A percentile compares a stretch with the other conserved stretches of the same genome.
These are phyloP conservation scores for Podaxis pistillaris DNA, from an alignment of 768 basidiomycete genomes.

Conservation along the genomic window DNA sequence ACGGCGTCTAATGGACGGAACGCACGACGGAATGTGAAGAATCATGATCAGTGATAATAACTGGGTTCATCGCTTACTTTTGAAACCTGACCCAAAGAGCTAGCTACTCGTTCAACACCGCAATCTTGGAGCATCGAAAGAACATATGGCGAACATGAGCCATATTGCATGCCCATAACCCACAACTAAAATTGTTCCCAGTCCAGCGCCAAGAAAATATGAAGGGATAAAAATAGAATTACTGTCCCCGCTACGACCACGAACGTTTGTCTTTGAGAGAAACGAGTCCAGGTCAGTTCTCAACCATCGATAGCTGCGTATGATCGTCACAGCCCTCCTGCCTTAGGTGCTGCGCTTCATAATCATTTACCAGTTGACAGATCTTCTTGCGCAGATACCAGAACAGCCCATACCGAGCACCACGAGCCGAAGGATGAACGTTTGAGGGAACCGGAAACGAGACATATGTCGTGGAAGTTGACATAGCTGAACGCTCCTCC, in stretches of 20 bases:
- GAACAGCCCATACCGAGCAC: constrained; percentile 6
- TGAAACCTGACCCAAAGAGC: background rate
- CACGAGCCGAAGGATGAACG: no score
- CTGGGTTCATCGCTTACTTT: background rate
- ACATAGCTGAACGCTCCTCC: no score
- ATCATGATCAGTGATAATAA: background rate
- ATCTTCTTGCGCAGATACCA: constrained; percentile 3
- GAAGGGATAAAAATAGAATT: background rate
- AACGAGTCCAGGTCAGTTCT: background rate
- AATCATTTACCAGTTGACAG: background rate
- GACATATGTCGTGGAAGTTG: no score
- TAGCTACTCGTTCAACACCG: background rate
- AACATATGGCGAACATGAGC: background rate
- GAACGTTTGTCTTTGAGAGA: background rate
- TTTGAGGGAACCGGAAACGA: no score
- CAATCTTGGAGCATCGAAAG: background rate
- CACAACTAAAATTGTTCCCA: background rate
- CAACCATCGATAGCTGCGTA: background rate
- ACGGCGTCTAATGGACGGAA: background rate
- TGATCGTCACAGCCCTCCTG: background rate
- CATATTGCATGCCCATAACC: background rate
- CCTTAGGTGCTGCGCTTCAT: background rate
- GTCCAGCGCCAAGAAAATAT: background rate
- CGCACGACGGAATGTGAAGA: background rate
- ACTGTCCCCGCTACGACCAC: background rate